Base-by-base conservation (phyloP, 805 yeast species). In the Saccharomyces eubayanus region DNA sequence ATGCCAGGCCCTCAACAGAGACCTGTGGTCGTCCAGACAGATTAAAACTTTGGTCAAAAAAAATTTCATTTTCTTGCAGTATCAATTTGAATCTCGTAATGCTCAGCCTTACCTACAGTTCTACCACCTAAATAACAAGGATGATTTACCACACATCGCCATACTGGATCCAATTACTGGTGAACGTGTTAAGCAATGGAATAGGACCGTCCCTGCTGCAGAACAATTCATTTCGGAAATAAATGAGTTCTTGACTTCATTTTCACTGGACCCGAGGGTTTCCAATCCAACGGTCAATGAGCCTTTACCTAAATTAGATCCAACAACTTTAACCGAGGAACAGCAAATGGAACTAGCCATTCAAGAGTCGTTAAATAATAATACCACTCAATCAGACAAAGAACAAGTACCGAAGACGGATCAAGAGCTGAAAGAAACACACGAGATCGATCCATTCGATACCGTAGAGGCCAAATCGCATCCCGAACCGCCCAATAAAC, bases 121-220 rank as follows among this genome's bases (percentile, higher is more conserved):
- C 62, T 91, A 94, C 67, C 84, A 85, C 2, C 77, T 87, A 48
- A 71, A 75, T 1, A 79, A 77, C 36, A 62, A 55, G 29, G 67
- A 66, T 36, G 62, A 62, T 24, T 85, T 73, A 66, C 99, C 99
- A 1, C 97, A 94, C 67, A 83, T 94, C 46, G 87, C 97, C 1
- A 87, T 94, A 43, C 67, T 94, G 50, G 99, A 94, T 64, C 97
- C 99, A 1, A 82, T 91, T 67, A 94, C 99, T 0, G 98, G 98
- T 24, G 99, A 94, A 70, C 77, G 96, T 55, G 79, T 89, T 53
- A 78, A 79, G 59, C 76, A 76, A 51, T 94, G 97, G 96, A 72
- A 76, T n/a, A 80, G 79, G 0, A 71, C 70, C 30, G 84, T 82
- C 0, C 95, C 95, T 0, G 72, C 72, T 20, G 74, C 78, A 0